Evolutionary conservation across 441 rosid species (phyloP).

Genomic region (Viola pubescens): DNA sequence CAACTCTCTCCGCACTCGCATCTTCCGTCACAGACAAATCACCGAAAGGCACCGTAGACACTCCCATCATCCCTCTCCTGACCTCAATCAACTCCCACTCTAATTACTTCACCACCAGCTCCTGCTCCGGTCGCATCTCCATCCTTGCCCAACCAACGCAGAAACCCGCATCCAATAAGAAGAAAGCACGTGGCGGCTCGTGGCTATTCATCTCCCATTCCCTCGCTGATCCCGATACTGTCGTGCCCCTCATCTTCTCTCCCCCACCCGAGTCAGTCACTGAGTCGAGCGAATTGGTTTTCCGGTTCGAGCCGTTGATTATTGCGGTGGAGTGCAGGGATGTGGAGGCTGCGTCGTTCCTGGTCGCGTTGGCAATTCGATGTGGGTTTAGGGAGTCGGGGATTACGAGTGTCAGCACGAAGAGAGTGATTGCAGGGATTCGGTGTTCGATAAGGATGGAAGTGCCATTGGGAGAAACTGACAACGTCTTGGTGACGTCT

Average conservation of each 20-base stretch:
- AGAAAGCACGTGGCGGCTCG: constrained; percentile 80
- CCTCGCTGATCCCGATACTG: constrained; percentile 40
- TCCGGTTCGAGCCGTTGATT: constrained; percentile 85
- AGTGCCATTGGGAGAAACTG: constrained; percentile 67
- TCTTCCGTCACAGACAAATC: constrained; percentile 63
- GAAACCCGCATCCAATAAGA: constrained; percentile 22
- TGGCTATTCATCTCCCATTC: constrained; percentile 81
- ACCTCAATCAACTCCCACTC: constrained; percentile 59
- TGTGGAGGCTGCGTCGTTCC: constrained; percentile 47
- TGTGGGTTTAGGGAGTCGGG: constrained; percentile 85
- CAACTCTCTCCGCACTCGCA: constrained; percentile 47
- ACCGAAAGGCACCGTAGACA: constrained; percentile 71
- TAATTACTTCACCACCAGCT: constrained; percentile 81
- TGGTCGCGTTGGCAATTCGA: constrained; percentile 65
- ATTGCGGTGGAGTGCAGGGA: constrained; percentile 75
- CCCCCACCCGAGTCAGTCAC: constrained; percentile 6
- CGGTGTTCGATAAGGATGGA: constrained; percentile 82
- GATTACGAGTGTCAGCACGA: constrained; percentile 53
- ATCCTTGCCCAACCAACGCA: constrained; percentile 60
- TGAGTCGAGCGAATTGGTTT: constrained; percentile 38
- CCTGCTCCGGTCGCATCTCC: constrained; percentile 92
- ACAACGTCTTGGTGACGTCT: constrained; percentile 41
- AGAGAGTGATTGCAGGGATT: constrained; percentile 75
- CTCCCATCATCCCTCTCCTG: constrained; percentile 71
- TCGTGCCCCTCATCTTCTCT: constrained; percentile 56